Evolutionary conservation across 768 basidiomycete genomes (phyloP).

Genomic region (Exsudoporus frostii): DNA sequence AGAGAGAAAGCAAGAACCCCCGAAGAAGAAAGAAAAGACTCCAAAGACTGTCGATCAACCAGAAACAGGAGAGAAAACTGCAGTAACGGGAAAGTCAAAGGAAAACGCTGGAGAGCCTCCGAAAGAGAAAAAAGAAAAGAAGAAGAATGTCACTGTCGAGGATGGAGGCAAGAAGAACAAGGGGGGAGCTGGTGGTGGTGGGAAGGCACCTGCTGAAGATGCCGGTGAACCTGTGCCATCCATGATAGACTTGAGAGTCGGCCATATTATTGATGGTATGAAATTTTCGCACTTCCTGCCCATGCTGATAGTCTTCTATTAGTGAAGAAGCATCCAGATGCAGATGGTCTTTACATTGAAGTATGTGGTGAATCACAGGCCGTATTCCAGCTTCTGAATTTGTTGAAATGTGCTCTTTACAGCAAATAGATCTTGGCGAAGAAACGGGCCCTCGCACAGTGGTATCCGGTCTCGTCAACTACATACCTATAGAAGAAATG

Average conservation of each 20-base stretch:
- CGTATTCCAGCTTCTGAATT: neutral
- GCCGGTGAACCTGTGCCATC: conserved; percentile 84
- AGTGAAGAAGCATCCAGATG: conserved; percentile 97
- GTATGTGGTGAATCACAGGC: conserved; percentile 34
- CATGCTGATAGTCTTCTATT: conserved; percentile 10
- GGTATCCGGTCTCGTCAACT: conserved; percentile 94
- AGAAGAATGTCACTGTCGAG: conserved; percentile 46
- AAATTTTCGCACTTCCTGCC: neutral
- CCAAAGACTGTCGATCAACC: conserved; percentile 33
- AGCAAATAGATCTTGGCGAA: conserved; percentile 97
- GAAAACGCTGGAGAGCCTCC: conserved; percentile 36
- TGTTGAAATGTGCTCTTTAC: neutral
- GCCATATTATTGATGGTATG: conserved; percentile 87
- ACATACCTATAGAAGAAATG: conserved; percentile 95
- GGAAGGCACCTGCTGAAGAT: conserved; percentile 49
- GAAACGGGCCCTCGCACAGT: conserved; percentile 93
- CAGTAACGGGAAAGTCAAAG: conserved; percentile 33
- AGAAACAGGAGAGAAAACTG: conserved; percentile 23
- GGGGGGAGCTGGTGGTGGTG: conserved; percentile 28
- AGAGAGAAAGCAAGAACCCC: conserved; percentile 67
- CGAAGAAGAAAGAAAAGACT: conserved; percentile 76
- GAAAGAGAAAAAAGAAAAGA: conserved; percentile 43
- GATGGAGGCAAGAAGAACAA: conserved; percentile 42
- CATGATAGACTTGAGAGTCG: conserved; percentile 96
- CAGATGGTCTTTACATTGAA: conserved; percentile 96